Percentiles rank a stretch among this genome's conserved stretches.
Evolutionary conservation across 305 asterid species (phyloP).

Genomic region (Stenogyne calaminthoides): DNA sequence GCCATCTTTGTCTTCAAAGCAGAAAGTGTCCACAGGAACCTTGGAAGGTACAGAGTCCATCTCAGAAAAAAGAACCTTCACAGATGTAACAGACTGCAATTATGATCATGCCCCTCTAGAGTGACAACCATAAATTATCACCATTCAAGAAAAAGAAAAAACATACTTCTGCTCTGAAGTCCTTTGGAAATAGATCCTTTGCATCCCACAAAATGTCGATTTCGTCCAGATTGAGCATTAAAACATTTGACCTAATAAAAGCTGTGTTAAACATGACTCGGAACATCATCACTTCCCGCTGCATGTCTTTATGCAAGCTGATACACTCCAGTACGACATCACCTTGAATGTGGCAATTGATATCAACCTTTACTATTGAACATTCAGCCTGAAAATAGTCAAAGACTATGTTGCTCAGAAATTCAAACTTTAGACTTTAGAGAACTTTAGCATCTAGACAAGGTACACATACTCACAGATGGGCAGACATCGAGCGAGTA

Average conservation of each 20-base stretch:
- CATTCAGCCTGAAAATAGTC: slow-evolving; percentile 74
- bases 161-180: slow-evolving; percentile 90
- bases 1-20: slow-evolving; percentile 95
- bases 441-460: slow-evolving; percentile 19
- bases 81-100: slow-evolving; percentile 30
- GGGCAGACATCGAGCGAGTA: slow-evolving; percentile 1
- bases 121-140: slow-evolving; percentile 29
- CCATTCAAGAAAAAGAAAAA: slow-evolving; percentile 6
- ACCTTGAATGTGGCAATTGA: slow-evolving; percentile 87
- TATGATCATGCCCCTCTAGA: slow-evolving; percentile 29
- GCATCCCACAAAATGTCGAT: slow-evolving; percentile 86
- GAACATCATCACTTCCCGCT: slow-evolving; percentile 86
- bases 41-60: slow-evolving; percentile 71
- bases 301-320: slow-evolving; percentile 74
- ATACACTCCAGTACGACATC: slow-evolving; percentile 94
- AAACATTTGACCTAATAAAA: slow-evolving; percentile 88
- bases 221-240: slow-evolving; percentile 87
- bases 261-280: slow-evolving; percentile 96
- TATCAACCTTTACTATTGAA: slow-evolving; percentile 82
- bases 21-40: slow-evolving; percentile 61
- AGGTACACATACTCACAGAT: slow-evolving; percentile 14
- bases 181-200: slow-evolving; percentile 80
- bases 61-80: slow-evolving; percentile 95
- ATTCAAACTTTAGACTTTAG: slow-evolving; percentile 13
- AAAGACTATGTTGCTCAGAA: slow-evolving; percentile 24